Conservation (phyloP, 257 asterid species). For the Verbena officinalis region DNA sequence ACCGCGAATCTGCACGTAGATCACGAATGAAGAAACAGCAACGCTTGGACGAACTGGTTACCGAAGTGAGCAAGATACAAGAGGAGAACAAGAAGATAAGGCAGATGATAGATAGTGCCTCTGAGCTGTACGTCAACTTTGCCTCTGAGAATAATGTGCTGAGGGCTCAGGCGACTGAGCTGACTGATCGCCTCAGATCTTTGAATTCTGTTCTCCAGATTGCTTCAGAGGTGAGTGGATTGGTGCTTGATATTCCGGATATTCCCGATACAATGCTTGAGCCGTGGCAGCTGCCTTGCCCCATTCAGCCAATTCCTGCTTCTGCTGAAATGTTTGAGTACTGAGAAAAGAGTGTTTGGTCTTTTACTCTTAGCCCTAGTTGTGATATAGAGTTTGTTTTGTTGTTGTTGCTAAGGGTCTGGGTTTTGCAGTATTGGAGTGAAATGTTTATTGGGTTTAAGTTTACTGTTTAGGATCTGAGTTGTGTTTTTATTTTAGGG, state of each 20-base stretch:
- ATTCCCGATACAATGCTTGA: conserved; percentile 39
- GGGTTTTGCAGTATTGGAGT: conserved; percentile 1
- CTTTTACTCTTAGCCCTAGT: not conserved
- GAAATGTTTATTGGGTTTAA: not conserved
- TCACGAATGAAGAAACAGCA: conserved; percentile 54
- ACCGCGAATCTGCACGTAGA: conserved; percentile 35
- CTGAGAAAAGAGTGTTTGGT: conserved; percentile 24
- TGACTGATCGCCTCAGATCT: conserved; percentile 50
- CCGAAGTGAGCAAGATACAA: conserved; percentile 45
- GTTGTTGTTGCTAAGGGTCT: conserved; percentile 3
- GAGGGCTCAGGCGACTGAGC: conserved; percentile 59
- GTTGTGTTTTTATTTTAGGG: not conserved
- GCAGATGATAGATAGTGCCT: conserved; percentile 52
- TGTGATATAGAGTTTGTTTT: not conserved
- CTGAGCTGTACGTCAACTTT: conserved; percentile 32
- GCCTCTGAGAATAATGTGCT: conserved; percentile 62
- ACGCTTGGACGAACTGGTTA: conserved; percentile 57
- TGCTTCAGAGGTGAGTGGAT: conserved; percentile 35
- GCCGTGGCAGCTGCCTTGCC: conserved; percentile 64
- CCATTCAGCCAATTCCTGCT: conserved; percentile 50
- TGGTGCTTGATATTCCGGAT: conserved; percentile 33
- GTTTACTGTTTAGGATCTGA: not conserved
- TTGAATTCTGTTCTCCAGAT: conserved; percentile 45
- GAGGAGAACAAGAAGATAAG: conserved; percentile 46
- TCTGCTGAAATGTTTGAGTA: conserved; percentile 42